Base-by-base conservation (phyloP, 2,329 filamentous ascomycete genomes). In the Paramyrothecium sp. region DNA sequence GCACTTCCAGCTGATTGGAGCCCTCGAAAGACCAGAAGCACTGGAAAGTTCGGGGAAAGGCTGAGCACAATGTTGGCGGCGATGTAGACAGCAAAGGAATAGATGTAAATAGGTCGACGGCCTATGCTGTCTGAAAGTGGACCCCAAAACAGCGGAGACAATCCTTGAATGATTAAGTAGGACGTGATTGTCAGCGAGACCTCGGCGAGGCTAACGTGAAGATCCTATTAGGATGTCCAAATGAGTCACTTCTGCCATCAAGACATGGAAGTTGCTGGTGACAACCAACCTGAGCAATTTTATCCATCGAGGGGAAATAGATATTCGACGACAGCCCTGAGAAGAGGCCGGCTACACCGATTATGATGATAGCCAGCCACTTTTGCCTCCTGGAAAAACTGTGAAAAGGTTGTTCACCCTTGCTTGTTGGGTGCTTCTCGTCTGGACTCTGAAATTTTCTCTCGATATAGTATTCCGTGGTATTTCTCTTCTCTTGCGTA, bases 281-380 rank as follows among this genome's bases (percentile, higher is more conserved):
- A 41, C n/a, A 41, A 11, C 59, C 38, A 60, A 72, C 73, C 54
- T 63, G 56, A 8, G 75, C 67, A 17, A 81, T 72, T 3, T 67
- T 60, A 49, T 73, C 69, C 5, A 81, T 60, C 0, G 77, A 73
- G 1, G 80, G 78, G 53, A 80, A 74, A 67, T 82, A 83, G 53
- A 84, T 82, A 58, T 78, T 81, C 33, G 76, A 76, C 3, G 80
- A 79, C 13, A 81, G 61, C 2, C 81, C 81, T 3, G 81, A 82
- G 68, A 85, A 83, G 30, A 84, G 69, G 1, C 77, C 78, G 2
- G 80, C 81, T 1, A 79, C 64, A 2, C 79, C 76, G 22, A 82
- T 76, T 53, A 80, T 78, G 64, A 76, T 71, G 22, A 82, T 75
- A 34, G 83, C 75, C 59, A 76, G 63, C 57, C 75, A 72, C 63